A percentile compares a stretch with the other conserved stretches of the same genome.
Conservation (phyloP, 176 grass and related monocot genomes). For the Eragrostis nindensis region DNA sequence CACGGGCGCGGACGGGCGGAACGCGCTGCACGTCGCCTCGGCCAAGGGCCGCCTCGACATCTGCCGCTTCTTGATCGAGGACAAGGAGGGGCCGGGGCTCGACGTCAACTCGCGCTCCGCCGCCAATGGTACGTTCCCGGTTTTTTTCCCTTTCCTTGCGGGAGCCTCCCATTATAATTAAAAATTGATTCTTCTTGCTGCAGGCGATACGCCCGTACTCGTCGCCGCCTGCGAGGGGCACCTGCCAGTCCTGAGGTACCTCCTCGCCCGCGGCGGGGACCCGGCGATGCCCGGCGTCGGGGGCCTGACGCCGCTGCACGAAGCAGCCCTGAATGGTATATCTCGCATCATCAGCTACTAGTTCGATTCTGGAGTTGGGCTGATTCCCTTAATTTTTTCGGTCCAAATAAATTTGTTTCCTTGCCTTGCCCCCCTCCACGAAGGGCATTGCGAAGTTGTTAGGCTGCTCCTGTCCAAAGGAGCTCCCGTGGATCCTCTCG, state of each 20-base stretch:
- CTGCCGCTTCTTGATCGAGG: neutral
- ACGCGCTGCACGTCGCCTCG: neutral
- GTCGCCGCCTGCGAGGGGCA: neutral
- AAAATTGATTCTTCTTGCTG: neutral
- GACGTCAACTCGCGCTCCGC: neutral
- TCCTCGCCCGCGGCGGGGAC: conserved; percentile 42
- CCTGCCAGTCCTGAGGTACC: conserved; percentile 18
- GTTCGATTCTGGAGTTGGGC: too few relatives aligned
- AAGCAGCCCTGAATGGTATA: conserved; percentile 22
- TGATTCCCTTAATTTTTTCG: too few relatives aligned
- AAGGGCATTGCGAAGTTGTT: conserved; percentile 33
- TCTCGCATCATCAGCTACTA: too few relatives aligned
- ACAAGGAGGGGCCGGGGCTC: neutral
- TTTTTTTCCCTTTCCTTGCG: too few relatives aligned
- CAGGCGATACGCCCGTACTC: neutral
- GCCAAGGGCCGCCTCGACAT: neutral
- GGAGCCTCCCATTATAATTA: neutral
- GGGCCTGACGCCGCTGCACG: conserved; percentile 37
- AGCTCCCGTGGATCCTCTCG: conserved; percentile 36
- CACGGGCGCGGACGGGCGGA: too few relatives aligned
- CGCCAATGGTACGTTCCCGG: too few relatives aligned
- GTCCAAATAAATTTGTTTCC: neutral
- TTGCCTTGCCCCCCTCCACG: neutral
- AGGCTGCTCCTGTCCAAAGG: conserved; percentile 43
- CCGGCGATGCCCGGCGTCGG: conserved; percentile 1